These are phyloP conservation scores for Platismatia glauca DNA, from an alignment of 495 filamentous ascomycete species.

Conservation along the genomic window DNA sequence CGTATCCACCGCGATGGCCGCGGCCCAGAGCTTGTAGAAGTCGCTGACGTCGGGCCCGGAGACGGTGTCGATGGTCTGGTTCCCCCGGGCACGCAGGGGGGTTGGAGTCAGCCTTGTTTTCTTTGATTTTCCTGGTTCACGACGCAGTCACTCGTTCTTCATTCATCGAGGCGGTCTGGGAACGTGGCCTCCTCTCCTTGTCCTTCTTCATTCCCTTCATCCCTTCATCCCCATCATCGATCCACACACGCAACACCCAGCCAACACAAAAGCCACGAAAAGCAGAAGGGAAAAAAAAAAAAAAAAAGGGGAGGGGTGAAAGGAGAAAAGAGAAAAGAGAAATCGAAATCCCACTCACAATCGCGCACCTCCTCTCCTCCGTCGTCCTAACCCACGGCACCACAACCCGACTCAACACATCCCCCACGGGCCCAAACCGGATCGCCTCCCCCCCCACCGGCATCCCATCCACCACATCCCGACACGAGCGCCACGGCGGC, in stretches of 20 bases:
- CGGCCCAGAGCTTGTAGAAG: conserved; percentile 10
- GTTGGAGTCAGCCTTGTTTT: no score
- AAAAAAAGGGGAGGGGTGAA: background rate
- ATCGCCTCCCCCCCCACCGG: background rate
- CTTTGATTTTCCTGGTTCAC: no score
- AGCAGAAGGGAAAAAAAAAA: background rate
- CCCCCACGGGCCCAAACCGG: conserved; percentile 1
- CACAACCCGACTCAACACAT: background rate
- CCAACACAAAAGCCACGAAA: no score
- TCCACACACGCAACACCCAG: background rate
- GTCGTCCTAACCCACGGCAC: conserved; percentile 3
- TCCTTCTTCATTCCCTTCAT: background rate
- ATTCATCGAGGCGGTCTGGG: no score
- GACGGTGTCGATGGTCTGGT: background rate
- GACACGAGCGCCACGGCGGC: background rate
- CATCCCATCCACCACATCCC: conserved; percentile 5
- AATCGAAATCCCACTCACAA: background rate
- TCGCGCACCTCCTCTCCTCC: background rate
- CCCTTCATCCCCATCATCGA: background rate
- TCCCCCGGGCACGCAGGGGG: no score
- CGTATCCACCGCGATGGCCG: conserved; percentile 7
- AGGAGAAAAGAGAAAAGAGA: background rate
- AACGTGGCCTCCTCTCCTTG: no score
- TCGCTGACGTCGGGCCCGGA: background rate
- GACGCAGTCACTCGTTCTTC: no score